Base-by-base conservation (phyloP, 2,329 filamentous ascomycete species). In the Colletotrichum lupini region DNA sequence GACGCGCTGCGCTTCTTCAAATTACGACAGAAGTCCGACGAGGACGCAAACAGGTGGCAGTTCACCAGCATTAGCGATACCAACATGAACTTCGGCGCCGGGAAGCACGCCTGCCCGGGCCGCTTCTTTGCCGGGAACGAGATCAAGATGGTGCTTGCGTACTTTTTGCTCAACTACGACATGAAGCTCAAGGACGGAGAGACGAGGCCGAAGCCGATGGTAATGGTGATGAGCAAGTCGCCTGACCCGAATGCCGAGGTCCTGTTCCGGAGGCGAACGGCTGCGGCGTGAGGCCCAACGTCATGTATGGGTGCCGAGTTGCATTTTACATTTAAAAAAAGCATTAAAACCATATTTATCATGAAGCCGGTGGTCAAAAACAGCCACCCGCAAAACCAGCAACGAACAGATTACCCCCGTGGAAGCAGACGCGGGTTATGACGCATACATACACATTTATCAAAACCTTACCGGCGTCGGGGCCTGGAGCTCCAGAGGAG, bases 1-100 rank as follows among this genome's bases (percentile, higher is more conserved):
- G 87, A 89, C 74, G 83, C 85, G 5, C 75, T 88, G 63, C 86
- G 87, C 62, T 88, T 88, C 79, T 87, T 85, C 78, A 84, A 81
- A 59, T 76, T 86, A 72, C 83, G 85, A 11, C 80, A 85, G 67
- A 77, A 79, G 67, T 82, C 81, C 1, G 77, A 77, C 26, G 81
- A 83, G 60, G 82, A 82, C 73, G 81, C 78, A 37, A 82, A 83
- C 73, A 79, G 82, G 46, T 82, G 80, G 79, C 85, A 86, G 66
- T 86, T 86, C 70, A 85, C 84, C 3, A 82, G 83, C 53, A 79
- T 85, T 59, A 76, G 73, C 57, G 82, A 86, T 64, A 82, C 80
- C 32, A 84, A 85, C 72, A 81, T 85, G 76, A 85, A 86, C 74
- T 87, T 87, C 73, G 86, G 86, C 3, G 83, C 84, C 5, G 86